These are phyloP conservation scores for Epichloe sibirici DNA, from an alignment of 2,329 filamentous ascomycete genomes.

Conservation along the genomic window DNA sequence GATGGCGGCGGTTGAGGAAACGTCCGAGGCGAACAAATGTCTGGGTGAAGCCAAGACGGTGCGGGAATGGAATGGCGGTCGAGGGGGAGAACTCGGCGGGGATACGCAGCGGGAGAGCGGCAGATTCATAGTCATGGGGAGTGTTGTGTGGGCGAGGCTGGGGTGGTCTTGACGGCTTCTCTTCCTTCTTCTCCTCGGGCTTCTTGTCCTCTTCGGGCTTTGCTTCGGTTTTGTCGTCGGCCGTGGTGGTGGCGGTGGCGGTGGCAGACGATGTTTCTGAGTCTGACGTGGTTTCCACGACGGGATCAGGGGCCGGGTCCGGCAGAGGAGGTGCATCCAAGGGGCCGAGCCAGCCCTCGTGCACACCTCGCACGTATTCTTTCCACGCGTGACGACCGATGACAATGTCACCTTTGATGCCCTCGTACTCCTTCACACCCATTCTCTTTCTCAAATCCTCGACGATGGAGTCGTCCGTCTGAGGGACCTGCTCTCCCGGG, in stretches of 20 bases:
- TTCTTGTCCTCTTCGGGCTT: slow-evolving; percentile 27
- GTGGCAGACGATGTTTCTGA: slow-evolving; percentile 7
- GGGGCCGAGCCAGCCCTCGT: slow-evolving; percentile 93
- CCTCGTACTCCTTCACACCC: slow-evolving; percentile 59
- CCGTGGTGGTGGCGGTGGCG: slow-evolving; percentile 10
- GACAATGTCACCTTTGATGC: slow-evolving; percentile 71
- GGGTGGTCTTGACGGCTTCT: slow-evolving; percentile 43
- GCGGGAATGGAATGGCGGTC: slow-evolving; percentile 64
- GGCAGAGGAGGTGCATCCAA: slow-evolving; percentile 46
- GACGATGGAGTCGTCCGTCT: slow-evolving; percentile 42
- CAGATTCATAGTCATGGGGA: slow-evolving; percentile 56
- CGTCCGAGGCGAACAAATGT: slow-evolving; percentile 77
- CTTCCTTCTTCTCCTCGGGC: slow-evolving; percentile 27
- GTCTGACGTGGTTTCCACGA: slow-evolving; percentile 11
- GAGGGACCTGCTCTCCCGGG: slow-evolving; percentile 34
- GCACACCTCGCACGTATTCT: slow-evolving; percentile 84
- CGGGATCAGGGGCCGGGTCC: slow-evolving; percentile 11
- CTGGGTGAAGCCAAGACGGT: slow-evolving; percentile 84
- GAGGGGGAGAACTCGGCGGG: slow-evolving; percentile 61
- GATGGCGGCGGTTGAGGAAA: slow-evolving; percentile 69
- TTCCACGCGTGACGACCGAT: slow-evolving; percentile 93
- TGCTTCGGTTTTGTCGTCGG: slow-evolving; percentile 15
- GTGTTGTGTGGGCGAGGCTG: slow-evolving; percentile 65
- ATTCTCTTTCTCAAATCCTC: slow-evolving; percentile 51
- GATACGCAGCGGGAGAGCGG: slow-evolving; percentile 49